Percentiles rank a stretch among this genome's conserved stretches.
Conservation (phyloP, 768 basidiomycete genomes). For the Gyrodon lividus region DNA sequence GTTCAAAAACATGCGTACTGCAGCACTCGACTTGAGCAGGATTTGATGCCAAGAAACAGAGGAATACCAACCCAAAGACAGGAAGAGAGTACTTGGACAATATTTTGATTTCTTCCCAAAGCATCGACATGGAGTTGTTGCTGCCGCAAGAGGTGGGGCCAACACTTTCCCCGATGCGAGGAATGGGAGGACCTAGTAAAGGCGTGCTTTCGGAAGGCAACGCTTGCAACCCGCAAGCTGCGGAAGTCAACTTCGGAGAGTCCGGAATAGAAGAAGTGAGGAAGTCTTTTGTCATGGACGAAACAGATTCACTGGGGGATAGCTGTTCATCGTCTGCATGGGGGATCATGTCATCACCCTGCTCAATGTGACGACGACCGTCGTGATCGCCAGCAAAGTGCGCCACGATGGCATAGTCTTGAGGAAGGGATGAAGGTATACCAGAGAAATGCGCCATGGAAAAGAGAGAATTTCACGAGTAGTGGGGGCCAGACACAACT, state of each 20-base stretch:
- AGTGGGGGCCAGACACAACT: not conserved
- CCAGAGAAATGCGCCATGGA: constrained; percentile 1
- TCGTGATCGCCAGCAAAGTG: constrained; percentile 39
- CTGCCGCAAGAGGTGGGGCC: constrained; percentile 20
- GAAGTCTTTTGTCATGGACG: constrained; percentile 4
- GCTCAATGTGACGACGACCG: constrained; percentile 10
- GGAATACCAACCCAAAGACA: constrained; percentile 61
- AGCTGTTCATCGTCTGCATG: constrained; percentile 2
- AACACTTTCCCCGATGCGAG: constrained; percentile 49
- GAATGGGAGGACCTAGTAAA: constrained; percentile 50
- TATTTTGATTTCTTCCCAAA: constrained; percentile 57
- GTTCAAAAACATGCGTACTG: constrained; percentile 81
- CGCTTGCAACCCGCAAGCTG: not conserved
- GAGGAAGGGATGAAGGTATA: constrained; percentile 53
- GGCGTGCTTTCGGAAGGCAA: constrained; percentile 52
- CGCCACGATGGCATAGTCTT: constrained; percentile 59
- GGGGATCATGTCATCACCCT: constrained; percentile 6
- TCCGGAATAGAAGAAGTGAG: not conserved
- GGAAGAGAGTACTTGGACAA: constrained; percentile 68
- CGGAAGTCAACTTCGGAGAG: not conserved
- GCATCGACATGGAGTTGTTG: constrained; percentile 30
- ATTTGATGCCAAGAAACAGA: not conserved
- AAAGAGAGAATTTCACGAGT: not conserved
- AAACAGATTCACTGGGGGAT: not conserved
- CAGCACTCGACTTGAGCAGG: not conserved